Evolutionary conservation across 495 filamentous ascomycete genomes (phyloP).

Genomic region (Aspergillus nanangensis): DNA sequence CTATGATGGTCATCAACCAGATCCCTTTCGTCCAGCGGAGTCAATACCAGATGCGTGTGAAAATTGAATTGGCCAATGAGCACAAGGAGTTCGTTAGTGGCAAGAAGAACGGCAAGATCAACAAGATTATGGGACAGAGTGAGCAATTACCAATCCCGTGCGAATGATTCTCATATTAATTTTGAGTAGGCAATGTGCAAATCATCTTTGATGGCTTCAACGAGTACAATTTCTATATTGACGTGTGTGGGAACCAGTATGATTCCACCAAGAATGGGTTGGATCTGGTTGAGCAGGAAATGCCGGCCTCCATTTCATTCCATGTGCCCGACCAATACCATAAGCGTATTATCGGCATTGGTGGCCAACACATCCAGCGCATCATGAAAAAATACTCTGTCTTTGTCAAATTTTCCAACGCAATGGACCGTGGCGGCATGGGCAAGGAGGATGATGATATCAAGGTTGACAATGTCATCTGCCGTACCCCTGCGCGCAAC

Average conservation of each 20-base stretch:
- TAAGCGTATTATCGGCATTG: conserved; percentile 98
- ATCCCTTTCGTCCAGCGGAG: conserved; percentile 83
- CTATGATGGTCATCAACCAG: conserved; percentile 86
- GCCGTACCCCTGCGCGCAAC: conserved; percentile 94
- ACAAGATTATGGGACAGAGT: conserved; percentile 99
- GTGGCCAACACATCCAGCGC: conserved; percentile 96
- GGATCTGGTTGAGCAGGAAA: conserved; percentile 93
- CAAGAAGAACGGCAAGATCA: conserved; percentile 99
- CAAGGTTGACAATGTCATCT: conserved; percentile 98
- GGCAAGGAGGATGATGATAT: conserved; percentile 95
- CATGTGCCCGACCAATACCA: conserved; percentile 99
- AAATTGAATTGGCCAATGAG: conserved; percentile 98
- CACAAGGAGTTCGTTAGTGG: conserved; percentile 99
- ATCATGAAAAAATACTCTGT: conserved; percentile 99
- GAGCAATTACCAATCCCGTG: conserved; percentile 16
- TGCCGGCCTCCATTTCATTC: conserved; percentile 98
- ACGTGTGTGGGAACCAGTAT: conserved; percentile 86
- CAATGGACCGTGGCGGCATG: conserved; percentile 95
- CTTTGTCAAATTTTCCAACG: conserved; percentile 99
- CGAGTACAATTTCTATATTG: conserved; percentile 99
- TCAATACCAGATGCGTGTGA: conserved; percentile 89
- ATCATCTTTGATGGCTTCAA: conserved; percentile 99
- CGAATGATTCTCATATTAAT: not conserved
- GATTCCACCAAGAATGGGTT: conserved; percentile 89
- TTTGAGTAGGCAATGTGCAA: conserved; percentile 74